Percentiles rank a stretch among this genome's conserved stretches.
Conservation (phyloP, 2,329 filamentous ascomycete genomes). For the Fusarium marasasianum region DNA sequence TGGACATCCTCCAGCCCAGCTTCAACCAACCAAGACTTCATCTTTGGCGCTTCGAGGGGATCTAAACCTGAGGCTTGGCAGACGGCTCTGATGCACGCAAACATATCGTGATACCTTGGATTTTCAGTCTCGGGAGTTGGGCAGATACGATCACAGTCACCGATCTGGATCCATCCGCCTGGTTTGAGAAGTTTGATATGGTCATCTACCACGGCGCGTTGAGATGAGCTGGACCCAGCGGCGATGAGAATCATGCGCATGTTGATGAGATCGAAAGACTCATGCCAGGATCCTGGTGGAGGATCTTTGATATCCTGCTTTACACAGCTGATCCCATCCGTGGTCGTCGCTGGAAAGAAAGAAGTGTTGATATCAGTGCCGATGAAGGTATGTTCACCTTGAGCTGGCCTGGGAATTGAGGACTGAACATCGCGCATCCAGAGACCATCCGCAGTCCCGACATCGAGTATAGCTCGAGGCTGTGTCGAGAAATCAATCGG, state of each 20-base stretch:
- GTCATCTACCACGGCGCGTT: background rate
- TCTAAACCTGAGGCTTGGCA: slow-evolving; percentile 2
- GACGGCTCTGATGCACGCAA: background rate
- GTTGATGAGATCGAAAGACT: background rate
- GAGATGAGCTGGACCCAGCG: background rate
- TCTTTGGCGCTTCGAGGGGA: background rate
- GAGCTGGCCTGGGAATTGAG: accelerated
- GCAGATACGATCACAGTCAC: slow-evolving; percentile 6
- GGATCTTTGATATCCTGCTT: background rate
- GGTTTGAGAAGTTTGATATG: slow-evolving; percentile 8
- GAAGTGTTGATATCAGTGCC: slow-evolving; percentile 10
- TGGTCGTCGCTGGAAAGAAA: background rate
- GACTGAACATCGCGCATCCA: slow-evolving; percentile 11
- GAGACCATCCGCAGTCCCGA: slow-evolving; percentile 4
- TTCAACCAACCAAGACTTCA: slow-evolving; percentile 3
- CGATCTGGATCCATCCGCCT: slow-evolving; percentile 12
- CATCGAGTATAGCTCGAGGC: background rate
- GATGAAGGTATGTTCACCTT: background rate
- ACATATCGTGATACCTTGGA: background rate
- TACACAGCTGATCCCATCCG: background rate
- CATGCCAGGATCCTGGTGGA: background rate
- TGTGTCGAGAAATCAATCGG: background rate
- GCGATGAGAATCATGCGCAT: slow-evolving; percentile 15
- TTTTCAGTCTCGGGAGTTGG: background rate
- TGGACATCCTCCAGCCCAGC: background rate